These are phyloP conservation scores for Colletotrichum sp. DNA, from an alignment of 2,329 filamentous ascomycete genomes.

Conservation along the genomic window DNA sequence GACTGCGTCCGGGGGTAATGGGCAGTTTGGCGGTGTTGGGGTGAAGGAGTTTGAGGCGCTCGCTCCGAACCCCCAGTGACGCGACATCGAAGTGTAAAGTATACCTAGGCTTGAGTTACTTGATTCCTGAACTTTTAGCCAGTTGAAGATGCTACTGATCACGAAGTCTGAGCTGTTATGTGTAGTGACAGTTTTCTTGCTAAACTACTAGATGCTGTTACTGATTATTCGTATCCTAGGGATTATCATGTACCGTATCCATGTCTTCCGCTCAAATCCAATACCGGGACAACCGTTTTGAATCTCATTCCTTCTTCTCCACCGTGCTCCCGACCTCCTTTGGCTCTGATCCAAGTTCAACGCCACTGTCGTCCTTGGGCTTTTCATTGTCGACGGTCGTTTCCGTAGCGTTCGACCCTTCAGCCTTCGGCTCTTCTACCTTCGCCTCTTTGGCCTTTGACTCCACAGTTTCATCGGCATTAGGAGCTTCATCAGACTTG, in stretches of 20 bases:
- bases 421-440: accelerated
- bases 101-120: no score
- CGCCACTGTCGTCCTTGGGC: not conserved
- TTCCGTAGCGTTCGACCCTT: not conserved
- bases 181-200: no score
- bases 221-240: no score
- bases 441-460: not conserved
- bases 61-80: not conserved
- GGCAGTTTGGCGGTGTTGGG: not conserved
- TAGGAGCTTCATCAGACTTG: not conserved
- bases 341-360: not conserved
- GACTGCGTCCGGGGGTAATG: conserved; percentile 25
- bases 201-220: no score
- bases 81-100: no score
- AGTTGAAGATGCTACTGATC: no score
- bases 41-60: conserved; percentile 7
- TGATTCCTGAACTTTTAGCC: no score
- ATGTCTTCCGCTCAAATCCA: not conserved
- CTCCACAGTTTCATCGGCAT: not conserved
- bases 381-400: not conserved
- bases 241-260: not conserved
- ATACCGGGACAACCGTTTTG: no score
- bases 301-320: not conserved
- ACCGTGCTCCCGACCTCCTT: not conserved
- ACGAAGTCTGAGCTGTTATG: no score